These are phyloP conservation scores for Clonostachys rhizophaga DNA, from an alignment of 2,329 filamentous ascomycete species.

Conservation along the genomic window DNA sequence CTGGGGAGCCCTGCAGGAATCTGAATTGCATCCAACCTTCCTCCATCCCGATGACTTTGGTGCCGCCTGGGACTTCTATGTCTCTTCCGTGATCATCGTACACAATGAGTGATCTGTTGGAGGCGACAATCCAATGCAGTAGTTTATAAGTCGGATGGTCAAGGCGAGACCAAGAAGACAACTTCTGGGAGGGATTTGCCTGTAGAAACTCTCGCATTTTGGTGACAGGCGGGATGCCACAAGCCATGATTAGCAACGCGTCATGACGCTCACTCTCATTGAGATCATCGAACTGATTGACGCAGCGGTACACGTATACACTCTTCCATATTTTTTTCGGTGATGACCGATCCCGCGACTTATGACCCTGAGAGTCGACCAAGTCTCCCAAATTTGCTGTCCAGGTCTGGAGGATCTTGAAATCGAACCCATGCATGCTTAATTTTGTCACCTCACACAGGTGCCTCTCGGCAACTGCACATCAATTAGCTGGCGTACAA, in stretches of 20 bases:
- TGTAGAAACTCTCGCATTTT: constrained; percentile 49
- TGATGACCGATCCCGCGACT: too few relatives aligned
- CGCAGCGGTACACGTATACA: not conserved
- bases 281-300: constrained; percentile 8
- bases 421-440: too few relatives aligned
- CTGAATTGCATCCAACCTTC: constrained; percentile 71
- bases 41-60: constrained; percentile 55
- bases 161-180: constrained; percentile 48
- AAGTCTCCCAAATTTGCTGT: too few relatives aligned
- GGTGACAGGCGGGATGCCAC: constrained; percentile 55
- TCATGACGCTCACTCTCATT: constrained; percentile 8
- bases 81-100: constrained; percentile 51
- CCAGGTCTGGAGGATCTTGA: too few relatives aligned
- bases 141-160: constrained; percentile 62
- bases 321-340: too few relatives aligned
- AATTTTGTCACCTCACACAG: too few relatives aligned
- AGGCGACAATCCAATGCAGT: constrained; percentile 84
- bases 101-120: constrained; percentile 82
- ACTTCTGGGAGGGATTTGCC: constrained; percentile 23
- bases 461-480: too few relatives aligned
- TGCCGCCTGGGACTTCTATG: not conserved
- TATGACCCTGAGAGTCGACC: too few relatives aligned
- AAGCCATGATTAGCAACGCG: constrained; percentile 40
- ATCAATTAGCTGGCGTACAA: too few relatives aligned
- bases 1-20: constrained; percentile 82